A percentile compares a stretch with the other conserved stretches of the same genome.
These are phyloP conservation scores for Citrus sinensis DNA, from an alignment of 345 rosid genomes.

Conservation along the genomic window DNA sequence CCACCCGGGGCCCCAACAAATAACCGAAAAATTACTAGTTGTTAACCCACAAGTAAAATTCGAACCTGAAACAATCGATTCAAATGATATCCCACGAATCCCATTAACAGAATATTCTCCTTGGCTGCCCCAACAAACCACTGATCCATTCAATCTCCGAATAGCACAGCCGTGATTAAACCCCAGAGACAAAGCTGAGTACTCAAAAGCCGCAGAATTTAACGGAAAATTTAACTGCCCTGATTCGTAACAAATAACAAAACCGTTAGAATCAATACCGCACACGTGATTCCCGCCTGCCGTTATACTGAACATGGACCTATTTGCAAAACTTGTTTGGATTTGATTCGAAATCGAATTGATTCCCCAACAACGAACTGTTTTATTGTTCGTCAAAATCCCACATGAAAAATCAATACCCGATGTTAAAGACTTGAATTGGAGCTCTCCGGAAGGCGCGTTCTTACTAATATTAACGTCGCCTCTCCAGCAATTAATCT, in stretches of 20 bases:
- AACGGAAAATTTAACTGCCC: constrained; percentile 60
- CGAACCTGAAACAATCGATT: constrained; percentile 63
- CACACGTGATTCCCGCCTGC: constrained; percentile 77
- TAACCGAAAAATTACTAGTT: constrained; percentile 35
- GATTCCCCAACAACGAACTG: constrained; percentile 58
- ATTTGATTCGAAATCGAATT: constrained; percentile 30
- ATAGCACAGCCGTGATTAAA: constrained; percentile 62
- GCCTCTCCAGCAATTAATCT: constrained; percentile 62
- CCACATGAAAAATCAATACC: constrained; percentile 81
- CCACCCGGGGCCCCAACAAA: constrained; percentile 86
- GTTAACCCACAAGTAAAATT: constrained; percentile 70
- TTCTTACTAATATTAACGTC: neutral
- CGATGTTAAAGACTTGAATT: constrained; percentile 50
- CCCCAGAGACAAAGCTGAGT: constrained; percentile 58
- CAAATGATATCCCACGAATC: constrained; percentile 36
- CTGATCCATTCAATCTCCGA: constrained; percentile 34
- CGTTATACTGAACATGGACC: constrained; percentile 46
- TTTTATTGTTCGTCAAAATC: constrained; percentile 22
- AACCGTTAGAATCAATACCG: constrained; percentile 57
- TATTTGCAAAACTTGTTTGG: constrained; percentile 41
- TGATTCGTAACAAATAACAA: constrained; percentile 46
- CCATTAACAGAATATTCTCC: constrained; percentile 32
- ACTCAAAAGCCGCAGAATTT: constrained; percentile 24
- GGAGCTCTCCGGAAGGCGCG: constrained; percentile 15
- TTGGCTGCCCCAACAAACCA: constrained; percentile 78